phyloP scores from a whole-genome alignment of 106 monocot genomes.

The Cymbidium sinense region DNA sequence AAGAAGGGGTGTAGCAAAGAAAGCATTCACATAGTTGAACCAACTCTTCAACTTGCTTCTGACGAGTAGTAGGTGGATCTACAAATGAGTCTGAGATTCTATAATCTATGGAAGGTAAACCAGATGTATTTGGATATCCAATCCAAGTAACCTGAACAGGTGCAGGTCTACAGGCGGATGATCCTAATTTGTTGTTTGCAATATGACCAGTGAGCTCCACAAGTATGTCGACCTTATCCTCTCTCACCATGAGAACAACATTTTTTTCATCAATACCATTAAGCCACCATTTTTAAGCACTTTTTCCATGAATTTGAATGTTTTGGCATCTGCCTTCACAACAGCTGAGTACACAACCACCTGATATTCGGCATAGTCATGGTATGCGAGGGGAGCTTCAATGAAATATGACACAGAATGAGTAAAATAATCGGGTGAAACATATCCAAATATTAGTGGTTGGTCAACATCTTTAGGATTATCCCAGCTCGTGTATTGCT shows the following conservation, averaged over 20 bases:
- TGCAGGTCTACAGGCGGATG: slow-evolving; percentile 94
- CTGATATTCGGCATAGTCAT: slow-evolving; percentile 78
- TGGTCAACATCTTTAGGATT: slow-evolving; percentile 73
- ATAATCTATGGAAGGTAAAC: slow-evolving; percentile 88
- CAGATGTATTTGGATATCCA: slow-evolving; percentile 99
- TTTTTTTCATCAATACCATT: slow-evolving; percentile 95
- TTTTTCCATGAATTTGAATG: slow-evolving; percentile 75
- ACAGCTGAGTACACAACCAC: slow-evolving; percentile 95
- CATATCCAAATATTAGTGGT: slow-evolving; percentile 85
- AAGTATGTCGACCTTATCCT: slow-evolving; percentile 90
- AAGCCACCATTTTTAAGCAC: slow-evolving; percentile 91
- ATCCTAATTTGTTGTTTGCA: slow-evolving; percentile 94
- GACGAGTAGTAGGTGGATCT: slow-evolving; percentile 67
- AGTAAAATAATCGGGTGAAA: slow-evolving; percentile 98
- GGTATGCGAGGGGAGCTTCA: slow-evolving; percentile 83
- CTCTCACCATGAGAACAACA: slow-evolving; percentile 79
- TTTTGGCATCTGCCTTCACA: slow-evolving; percentile 99
- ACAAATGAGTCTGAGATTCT: slow-evolving; percentile 79
- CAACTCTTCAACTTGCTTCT: slow-evolving; percentile 95
- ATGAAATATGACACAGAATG: slow-evolving; percentile 99
- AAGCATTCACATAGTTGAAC: slow-evolving; percentile 82
- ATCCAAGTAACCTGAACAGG: slow-evolving; percentile 99
- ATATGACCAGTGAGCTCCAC: slow-evolving; percentile 99
- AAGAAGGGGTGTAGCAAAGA: slow-evolving; percentile 93
- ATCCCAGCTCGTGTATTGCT: slow-evolving; percentile 84